These are phyloP conservation scores for Phytophthora megakarya DNA, from an alignment of 352 stramenopile species.

Conservation along the genomic window DNA sequence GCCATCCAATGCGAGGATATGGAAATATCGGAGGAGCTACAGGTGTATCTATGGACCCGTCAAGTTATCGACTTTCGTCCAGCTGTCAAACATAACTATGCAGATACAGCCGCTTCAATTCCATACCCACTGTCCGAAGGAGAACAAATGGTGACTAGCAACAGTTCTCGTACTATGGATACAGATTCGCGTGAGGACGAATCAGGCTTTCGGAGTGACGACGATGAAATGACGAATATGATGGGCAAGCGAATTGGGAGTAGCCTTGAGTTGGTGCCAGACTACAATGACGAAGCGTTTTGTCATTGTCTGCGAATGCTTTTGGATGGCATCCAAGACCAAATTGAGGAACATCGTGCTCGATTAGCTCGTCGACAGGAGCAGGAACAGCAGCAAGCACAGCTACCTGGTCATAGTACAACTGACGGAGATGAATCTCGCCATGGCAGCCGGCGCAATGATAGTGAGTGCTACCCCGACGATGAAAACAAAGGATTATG, in stretches of 20 bases:
- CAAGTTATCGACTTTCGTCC: slow-evolving; percentile 83
- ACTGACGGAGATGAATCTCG: slow-evolving; percentile 11
- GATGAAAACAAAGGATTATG: slow-evolving; percentile 26
- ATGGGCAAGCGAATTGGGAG: slow-evolving; percentile 17
- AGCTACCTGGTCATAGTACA: slow-evolving; percentile 33
- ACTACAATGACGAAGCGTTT: slow-evolving; percentile 73
- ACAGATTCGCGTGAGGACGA: slow-evolving; percentile 31
- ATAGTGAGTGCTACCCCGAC: slow-evolving; percentile 20
- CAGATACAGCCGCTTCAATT: slow-evolving; percentile 1
- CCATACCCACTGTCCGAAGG: slow-evolving; percentile 5
- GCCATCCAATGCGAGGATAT: slow-evolving; percentile 85
- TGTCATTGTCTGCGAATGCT: slow-evolving; percentile 67
- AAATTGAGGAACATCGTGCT: slow-evolving; percentile 80
- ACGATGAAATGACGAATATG: slow-evolving; percentile 17
- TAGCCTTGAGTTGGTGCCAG: slow-evolving; percentile 35
- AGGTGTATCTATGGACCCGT: slow-evolving; percentile 88
- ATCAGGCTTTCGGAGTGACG: slow-evolving; percentile 13
- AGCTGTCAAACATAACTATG: slow-evolving; percentile 40
- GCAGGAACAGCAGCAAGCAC: slow-evolving; percentile 30
- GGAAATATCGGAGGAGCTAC: slow-evolving; percentile 80
- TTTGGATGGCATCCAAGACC: slow-evolving; percentile 80
- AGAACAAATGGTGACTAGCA: slow-evolving; percentile 20
- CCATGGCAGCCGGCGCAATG: slow-evolving; percentile 23
- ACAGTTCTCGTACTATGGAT: slow-evolving; percentile 33
- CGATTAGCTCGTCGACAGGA: slow-evolving; percentile 45